A percentile compares a stretch with the other conserved stretches of the same genome.
phyloP scores from a whole-genome alignment of 1,284 basidiomycete species.

The Ceratobasidium papillatum region DNA sequence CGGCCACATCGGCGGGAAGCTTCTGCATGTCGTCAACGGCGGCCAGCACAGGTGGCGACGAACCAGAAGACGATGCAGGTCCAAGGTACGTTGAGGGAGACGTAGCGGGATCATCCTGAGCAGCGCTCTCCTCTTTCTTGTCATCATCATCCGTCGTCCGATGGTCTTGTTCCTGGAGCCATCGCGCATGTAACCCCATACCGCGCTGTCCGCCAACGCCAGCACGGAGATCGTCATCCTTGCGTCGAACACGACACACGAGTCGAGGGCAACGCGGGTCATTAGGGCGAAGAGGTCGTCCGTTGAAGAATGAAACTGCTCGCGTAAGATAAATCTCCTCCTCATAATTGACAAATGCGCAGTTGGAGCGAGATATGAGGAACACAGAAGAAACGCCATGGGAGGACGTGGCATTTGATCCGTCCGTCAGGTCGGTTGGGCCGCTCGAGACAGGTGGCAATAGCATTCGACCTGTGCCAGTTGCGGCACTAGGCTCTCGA shows the following conservation, averaged over 20 bases:
- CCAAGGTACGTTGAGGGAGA: constrained; percentile 45
- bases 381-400: constrained; percentile 86
- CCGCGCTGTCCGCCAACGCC: constrained; percentile 94
- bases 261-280: constrained; percentile 80
- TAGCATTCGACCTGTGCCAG: constrained; percentile 5
- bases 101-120: constrained; percentile 43
- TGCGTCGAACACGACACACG: constrained; percentile 85
- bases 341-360: constrained; percentile 91
- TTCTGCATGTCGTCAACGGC: not conserved
- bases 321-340: constrained; percentile 68
- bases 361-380: constrained; percentile 90
- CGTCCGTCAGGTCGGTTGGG: not conserved
- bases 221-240: constrained; percentile 86
- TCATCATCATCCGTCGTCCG: constrained; percentile 38
- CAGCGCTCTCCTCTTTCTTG: constrained; percentile 16
- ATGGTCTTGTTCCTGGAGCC: constrained; percentile 68
- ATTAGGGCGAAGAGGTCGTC: constrained; percentile 66
- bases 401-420: not conserved
- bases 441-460: constrained; percentile 1
- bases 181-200: constrained; percentile 81
- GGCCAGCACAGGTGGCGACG: not conserved
- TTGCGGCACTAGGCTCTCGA: constrained; percentile 29
- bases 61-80: constrained; percentile 39
- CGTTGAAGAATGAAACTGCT: constrained; percentile 80
- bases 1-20: constrained; percentile 12